phyloP scores from a whole-genome alignment of 257 asterid species.

The Nicotiana tabacum region DNA sequence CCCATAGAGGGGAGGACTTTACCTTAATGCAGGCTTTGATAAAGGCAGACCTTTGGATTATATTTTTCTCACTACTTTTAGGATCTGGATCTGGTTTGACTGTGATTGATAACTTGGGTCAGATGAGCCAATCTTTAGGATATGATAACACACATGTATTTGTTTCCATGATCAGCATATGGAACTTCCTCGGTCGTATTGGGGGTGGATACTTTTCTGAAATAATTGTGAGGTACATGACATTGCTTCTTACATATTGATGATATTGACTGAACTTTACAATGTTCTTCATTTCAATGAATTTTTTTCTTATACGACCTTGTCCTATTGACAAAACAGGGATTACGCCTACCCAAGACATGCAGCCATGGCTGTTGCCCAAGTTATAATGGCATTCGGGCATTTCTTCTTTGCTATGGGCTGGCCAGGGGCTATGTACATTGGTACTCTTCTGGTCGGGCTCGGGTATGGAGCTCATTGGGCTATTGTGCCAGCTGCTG shows the following conservation, averaged over 20 bases:
- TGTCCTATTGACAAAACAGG: slow-evolving; percentile 31
- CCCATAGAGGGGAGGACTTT: slow-evolving; percentile 52
- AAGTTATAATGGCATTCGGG: slow-evolving; percentile 71
- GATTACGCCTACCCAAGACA: slow-evolving; percentile 89
- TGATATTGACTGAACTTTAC: neutral
- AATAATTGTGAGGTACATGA: slow-evolving; percentile 36
- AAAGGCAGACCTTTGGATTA: slow-evolving; percentile 51
- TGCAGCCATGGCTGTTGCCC: slow-evolving; percentile 69
- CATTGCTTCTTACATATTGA: neutral
- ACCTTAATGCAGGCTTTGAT: slow-evolving; percentile 44
- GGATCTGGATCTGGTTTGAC: slow-evolving; percentile 58
- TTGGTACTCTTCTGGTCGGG: slow-evolving; percentile 87
- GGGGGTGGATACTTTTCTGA: slow-evolving; percentile 59
- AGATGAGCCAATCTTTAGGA: slow-evolving; percentile 52
- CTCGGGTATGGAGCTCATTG: slow-evolving; percentile 97
- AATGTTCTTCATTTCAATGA: neutral
- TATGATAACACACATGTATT: slow-evolving; percentile 44
- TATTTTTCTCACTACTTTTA: slow-evolving; percentile 43
- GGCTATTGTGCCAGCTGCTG: slow-evolving; percentile 93
- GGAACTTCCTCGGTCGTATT: slow-evolving; percentile 55
- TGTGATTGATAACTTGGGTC: slow-evolving; percentile 51
- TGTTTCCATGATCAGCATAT: slow-evolving; percentile 55
- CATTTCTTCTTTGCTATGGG: slow-evolving; percentile 87
- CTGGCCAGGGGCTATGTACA: slow-evolving; percentile 85
- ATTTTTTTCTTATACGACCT: slow-evolving; percentile 12